These are phyloP conservation scores for Neophaeococcomyces aloes DNA, from an alignment of 2,329 filamentous ascomycete species.

Conservation along the genomic window DNA sequence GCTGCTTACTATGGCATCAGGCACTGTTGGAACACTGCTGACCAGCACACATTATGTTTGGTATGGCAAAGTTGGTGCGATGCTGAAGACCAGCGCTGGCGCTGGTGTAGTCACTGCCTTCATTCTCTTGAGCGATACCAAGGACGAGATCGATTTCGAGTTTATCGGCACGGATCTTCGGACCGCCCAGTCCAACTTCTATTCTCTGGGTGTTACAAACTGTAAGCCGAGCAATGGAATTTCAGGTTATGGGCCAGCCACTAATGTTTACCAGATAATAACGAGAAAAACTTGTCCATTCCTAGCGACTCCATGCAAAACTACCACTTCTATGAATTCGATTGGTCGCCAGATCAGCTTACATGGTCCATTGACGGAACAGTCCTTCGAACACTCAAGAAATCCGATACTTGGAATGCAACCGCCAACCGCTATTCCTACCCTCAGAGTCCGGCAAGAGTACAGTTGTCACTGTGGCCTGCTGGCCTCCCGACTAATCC, in stretches of 20 bases:
- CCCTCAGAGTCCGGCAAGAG: slow-evolving; percentile 81
- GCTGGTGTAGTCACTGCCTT: slow-evolving; percentile 92
- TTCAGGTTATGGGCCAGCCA: background rate
- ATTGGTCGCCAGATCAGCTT: slow-evolving; percentile 80
- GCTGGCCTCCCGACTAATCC: slow-evolving; percentile 71
- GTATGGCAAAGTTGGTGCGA: slow-evolving; percentile 88
- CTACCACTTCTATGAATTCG: slow-evolving; percentile 83
- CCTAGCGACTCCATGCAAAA: slow-evolving; percentile 58
- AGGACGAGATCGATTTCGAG: slow-evolving; percentile 98
- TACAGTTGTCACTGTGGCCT: slow-evolving; percentile 94
- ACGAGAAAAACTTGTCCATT: slow-evolving; percentile 59
- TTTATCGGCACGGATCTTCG: slow-evolving; percentile 72
- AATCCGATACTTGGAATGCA: slow-evolving; percentile 72
- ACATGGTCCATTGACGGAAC: slow-evolving; percentile 81
- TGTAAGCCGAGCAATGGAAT: slow-evolving; percentile 49
- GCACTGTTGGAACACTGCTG: slow-evolving; percentile 77
- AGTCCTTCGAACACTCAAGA: slow-evolving; percentile 61
- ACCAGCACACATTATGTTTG: slow-evolving; percentile 82
- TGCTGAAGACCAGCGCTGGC: slow-evolving; percentile 72
- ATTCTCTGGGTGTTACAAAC: slow-evolving; percentile 84
- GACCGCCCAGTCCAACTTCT: slow-evolving; percentile 86
- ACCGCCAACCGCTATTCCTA: slow-evolving; percentile 73
- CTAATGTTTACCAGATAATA: slow-evolving; percentile 48
- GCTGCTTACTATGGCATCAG: slow-evolving; percentile 78
- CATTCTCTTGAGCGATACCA: slow-evolving; percentile 87